A percentile compares a stretch with the other conserved stretches of the same genome.
phyloP scores from a whole-genome alignment of 1,139 yeast species.

The Debaryomyces robertsiae region DNA sequence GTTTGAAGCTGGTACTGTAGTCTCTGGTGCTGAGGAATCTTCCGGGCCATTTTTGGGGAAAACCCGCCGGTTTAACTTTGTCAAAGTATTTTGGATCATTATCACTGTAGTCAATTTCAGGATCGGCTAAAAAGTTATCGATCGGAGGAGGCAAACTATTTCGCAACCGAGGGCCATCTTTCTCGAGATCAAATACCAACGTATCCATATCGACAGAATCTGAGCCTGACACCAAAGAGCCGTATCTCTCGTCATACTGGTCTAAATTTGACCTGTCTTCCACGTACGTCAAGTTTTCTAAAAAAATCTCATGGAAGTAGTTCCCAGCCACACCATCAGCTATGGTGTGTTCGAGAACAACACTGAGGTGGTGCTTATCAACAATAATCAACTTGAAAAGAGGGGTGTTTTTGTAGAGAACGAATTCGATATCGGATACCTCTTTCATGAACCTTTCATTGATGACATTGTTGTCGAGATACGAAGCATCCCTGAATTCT shows the following conservation, averaged over 20 bases:
- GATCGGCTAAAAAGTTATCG: conserved; percentile 29
- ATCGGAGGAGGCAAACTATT: conserved; percentile 40
- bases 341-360: conserved; percentile 43
- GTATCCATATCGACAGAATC: conserved; percentile 14
- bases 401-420: conserved; percentile 29
- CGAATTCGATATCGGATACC: conserved; percentile 26
- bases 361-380: conserved; percentile 28
- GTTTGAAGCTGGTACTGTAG: conserved; percentile 32
- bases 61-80: conserved; percentile 26
- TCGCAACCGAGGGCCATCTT: conserved; percentile 24
- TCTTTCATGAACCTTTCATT: conserved; percentile 33
- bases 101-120: conserved; percentile 28
- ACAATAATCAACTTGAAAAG: conserved; percentile 34
- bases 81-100: conserved; percentile 29
- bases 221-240: conserved; percentile 11
- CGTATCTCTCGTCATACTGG: conserved; percentile 17
- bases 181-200: conserved; percentile 23
- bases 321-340: conserved; percentile 47
- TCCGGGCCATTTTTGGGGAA: conserved; percentile 37
- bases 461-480: conserved; percentile 22
- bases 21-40: conserved; percentile 27
- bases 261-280: conserved; percentile 15
- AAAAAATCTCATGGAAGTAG: conserved; percentile 40
- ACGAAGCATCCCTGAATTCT: conserved; percentile 16
- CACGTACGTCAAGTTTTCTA: conserved; percentile 30